A percentile compares a stretch with the other conserved stretches of the same genome.
These are phyloP conservation scores for Stemphylium beticola DNA, from an alignment of 2,329 filamentous ascomycete genomes.

Conservation along the genomic window DNA sequence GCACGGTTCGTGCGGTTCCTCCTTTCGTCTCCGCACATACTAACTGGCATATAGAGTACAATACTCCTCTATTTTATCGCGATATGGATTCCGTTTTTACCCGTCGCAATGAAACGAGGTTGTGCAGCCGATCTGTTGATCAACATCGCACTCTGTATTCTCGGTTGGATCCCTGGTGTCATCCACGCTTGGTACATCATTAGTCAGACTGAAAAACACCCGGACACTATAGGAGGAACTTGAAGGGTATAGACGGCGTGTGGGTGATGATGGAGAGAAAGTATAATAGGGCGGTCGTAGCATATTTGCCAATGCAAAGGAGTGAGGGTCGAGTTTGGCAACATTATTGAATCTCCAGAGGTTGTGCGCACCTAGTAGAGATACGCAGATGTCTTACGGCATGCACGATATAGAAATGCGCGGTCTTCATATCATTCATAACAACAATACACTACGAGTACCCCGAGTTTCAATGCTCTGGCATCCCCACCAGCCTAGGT, in stretches of 20 bases:
- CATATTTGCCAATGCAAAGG: too few relatives aligned
- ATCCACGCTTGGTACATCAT: constrained; percentile 40
- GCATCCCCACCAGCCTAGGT: too few relatives aligned
- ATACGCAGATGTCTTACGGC: too few relatives aligned
- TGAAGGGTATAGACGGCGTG: background rate
- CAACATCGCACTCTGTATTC: constrained; percentile 47
- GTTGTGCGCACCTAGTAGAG: too few relatives aligned
- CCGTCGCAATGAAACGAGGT: constrained; percentile 50
- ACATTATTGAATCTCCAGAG: too few relatives aligned
- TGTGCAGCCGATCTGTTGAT: constrained; percentile 51
- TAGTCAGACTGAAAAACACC: constrained; percentile 19
- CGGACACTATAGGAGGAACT: background rate
- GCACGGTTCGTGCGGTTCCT: constrained; percentile 9
- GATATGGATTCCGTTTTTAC: constrained; percentile 48
- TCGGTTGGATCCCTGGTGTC: constrained; percentile 45
- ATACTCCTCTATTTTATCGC: constrained; percentile 42
- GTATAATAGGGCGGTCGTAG: too few relatives aligned
- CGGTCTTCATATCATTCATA: too few relatives aligned
- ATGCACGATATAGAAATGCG: too few relatives aligned
- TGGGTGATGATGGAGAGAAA: too few relatives aligned
- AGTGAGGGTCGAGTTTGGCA: too few relatives aligned
- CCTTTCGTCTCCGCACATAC: background rate
- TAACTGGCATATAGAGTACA: constrained; percentile 20
- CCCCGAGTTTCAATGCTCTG: too few relatives aligned
- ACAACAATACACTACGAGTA: too few relatives aligned